phyloP scores from a whole-genome alignment of 768 basidiomycete genomes.

The Mrakia frigida region DNA sequence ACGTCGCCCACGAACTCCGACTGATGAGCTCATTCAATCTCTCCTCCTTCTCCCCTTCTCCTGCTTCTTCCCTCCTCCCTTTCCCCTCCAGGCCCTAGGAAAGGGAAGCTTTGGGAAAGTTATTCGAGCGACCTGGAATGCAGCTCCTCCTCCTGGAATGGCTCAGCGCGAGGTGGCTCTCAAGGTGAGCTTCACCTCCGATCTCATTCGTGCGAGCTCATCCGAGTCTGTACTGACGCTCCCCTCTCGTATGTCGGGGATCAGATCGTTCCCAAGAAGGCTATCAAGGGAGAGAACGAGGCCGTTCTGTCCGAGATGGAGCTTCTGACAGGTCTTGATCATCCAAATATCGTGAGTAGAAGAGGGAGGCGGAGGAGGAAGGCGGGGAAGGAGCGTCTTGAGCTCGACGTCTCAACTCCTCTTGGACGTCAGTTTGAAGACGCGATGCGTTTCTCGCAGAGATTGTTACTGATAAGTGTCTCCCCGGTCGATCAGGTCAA shows the following conservation, averaged over 20 bases:
- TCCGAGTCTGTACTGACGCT: too few relatives aligned
- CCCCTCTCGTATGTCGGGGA: too few relatives aligned
- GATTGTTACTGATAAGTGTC: too few relatives aligned
- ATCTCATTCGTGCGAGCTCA: too few relatives aligned
- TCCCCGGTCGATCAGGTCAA: conserved; percentile 59
- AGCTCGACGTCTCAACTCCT: too few relatives aligned
- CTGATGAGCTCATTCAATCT: not conserved
- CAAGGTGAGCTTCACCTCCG: conserved; percentile 49
- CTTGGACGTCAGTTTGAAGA: too few relatives aligned
- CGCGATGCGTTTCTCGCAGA: too few relatives aligned
- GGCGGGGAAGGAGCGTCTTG: conserved; percentile 27
- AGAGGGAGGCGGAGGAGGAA: too few relatives aligned
- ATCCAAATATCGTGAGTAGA: conserved; percentile 65
- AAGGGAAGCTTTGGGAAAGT: conserved; percentile 47
- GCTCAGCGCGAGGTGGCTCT: conserved; percentile 40
- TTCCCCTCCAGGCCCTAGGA: not conserved
- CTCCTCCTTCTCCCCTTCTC: too few relatives aligned
- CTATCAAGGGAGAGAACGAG: conserved; percentile 78
- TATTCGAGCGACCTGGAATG: conserved; percentile 54
- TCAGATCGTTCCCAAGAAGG: conserved; percentile 79
- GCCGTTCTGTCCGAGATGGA: conserved; percentile 90
- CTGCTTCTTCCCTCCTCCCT: not conserved
- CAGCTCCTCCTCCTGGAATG: conserved; percentile 36
- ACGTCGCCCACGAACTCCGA: too few relatives aligned
- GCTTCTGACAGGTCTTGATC: conserved; percentile 72